phyloP scores from a whole-genome alignment of 345 rosid species.

The Citrus trifoliata region DNA sequence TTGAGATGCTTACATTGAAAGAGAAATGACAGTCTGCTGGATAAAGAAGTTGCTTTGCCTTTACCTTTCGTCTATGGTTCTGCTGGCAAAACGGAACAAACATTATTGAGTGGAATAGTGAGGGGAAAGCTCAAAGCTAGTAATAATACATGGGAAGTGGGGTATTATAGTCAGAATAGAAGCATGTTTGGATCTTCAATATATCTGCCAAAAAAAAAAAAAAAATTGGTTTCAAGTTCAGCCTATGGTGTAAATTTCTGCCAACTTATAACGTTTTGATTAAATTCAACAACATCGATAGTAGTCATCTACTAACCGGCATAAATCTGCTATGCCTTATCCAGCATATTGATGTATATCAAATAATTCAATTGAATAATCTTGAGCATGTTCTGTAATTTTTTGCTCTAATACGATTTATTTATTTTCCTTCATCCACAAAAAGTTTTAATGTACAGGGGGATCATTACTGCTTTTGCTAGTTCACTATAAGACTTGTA shows the following conservation, averaged over 20 bases:
- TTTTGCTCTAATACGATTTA: neutral
- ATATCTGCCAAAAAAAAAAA: neutral
- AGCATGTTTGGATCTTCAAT: neutral
- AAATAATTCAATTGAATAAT: too few relatives aligned
- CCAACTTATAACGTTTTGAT: neutral
- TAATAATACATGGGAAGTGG: neutral
- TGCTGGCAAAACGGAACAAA: neutral
- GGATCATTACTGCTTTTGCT: too few relatives aligned
- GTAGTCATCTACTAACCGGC: too few relatives aligned
- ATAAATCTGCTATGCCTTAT: too few relatives aligned
- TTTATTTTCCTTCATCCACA: neutral
- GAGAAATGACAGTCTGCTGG: constrained; percentile 11
- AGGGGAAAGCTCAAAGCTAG: neutral
- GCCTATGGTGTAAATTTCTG: neutral
- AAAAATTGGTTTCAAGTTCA: neutral
- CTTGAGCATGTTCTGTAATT: neutral
- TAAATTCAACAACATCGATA: too few relatives aligned
- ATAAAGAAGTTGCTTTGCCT: constrained; percentile 16
- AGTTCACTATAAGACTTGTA: too few relatives aligned
- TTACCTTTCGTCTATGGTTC: constrained; percentile 16
- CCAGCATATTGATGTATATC: too few relatives aligned
- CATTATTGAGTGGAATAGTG: constrained; percentile 15
- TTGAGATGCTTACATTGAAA: constrained; percentile 10
- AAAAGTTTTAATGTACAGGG: neutral
- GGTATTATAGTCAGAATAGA: neutral